Percentiles rank a stretch among this genome's conserved stretches.
Evolutionary conservation across 257 asterid genomes (phyloP).

Genomic region (Solanum pennellii): DNA sequence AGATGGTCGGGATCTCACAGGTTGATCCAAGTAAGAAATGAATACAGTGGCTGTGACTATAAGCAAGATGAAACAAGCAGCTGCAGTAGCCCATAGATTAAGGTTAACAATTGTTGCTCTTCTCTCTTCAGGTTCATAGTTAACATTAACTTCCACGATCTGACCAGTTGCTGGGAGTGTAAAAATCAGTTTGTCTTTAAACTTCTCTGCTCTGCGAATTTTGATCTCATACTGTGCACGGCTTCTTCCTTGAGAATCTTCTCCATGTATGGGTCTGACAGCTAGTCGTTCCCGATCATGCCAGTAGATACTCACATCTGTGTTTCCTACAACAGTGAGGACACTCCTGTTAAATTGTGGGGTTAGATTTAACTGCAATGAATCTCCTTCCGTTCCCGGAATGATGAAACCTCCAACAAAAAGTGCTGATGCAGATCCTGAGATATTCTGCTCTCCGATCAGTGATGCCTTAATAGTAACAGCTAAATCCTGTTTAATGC

Average conservation of each 20-base stretch:
- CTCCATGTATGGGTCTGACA: constrained; percentile 24
- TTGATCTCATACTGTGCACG: constrained; percentile 40
- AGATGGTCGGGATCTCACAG: constrained; percentile 15
- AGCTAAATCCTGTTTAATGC: constrained; percentile 18
- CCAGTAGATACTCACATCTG: constrained; percentile 55
- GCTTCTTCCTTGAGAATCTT: constrained; percentile 16
- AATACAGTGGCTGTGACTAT: constrained; percentile 8
- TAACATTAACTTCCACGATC: constrained; percentile 43
- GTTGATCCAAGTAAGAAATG: constrained; percentile 26
- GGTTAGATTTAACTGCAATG: constrained; percentile 44
- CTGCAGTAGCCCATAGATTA: constrained; percentile 14
- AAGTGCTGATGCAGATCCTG: constrained; percentile 68
- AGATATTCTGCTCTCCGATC: constrained; percentile 29
- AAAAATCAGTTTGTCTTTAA: constrained; percentile 47
- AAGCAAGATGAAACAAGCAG: constrained; percentile 11
- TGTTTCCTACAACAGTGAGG: constrained; percentile 60
- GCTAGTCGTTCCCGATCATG: constrained; percentile 30
- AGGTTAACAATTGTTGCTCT: neutral
- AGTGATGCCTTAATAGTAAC: constrained; percentile 56
- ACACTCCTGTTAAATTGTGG: constrained; percentile 26
- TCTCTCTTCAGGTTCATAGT: constrained; percentile 36
- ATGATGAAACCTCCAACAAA: constrained; percentile 67
- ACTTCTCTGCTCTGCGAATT: constrained; percentile 20
- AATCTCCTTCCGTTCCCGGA: constrained; percentile 36
- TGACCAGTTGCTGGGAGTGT: constrained; percentile 74